Evolutionary conservation across 1,139 yeast species (phyloP), one percentile per base, ranked within the genome.

Genomic region (Geotrichum carabidarum): DNA sequence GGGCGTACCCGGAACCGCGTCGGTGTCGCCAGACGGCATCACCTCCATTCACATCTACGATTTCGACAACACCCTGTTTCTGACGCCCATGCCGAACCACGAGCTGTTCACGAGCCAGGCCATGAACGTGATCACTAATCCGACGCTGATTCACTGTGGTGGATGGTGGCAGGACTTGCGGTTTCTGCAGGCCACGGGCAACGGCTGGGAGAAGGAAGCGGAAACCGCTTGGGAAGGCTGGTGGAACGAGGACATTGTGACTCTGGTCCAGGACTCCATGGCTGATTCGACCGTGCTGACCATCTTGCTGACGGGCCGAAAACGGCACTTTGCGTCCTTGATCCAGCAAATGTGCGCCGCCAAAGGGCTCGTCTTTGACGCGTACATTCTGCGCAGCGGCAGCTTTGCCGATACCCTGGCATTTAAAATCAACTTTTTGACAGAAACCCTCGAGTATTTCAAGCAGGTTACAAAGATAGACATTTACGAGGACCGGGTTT

Each of bases 101-200:
- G 62, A 64, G 12, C 59, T 78, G 9, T 70, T 71, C 58, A 64
- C 71, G 15, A 63, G 65, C 7, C 55, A 62, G 8, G 57, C 75
- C 0, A 53, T 70, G 5, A 66, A 65, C 8, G 45, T 65, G 34
- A 51, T 74, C 2, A 62, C 65, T 5, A 63, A 64, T 45, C 57
- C 68, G 14, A 61, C 63, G 7, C 62, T 62, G 41, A 54, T 74
- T 36, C 62, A 67, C 40, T 66, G 65, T 37, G 77, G 76, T 6
- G 78, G 79, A 0, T 78, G 82, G 82, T 77, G 79, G 79, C 66
- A 69, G 12, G 71, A 74, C 41, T 68, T 74, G 2, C 56, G 65
- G 22, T 68, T 71, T 44, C 59, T 75, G 53, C 63, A 63, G 40
- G 65, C 70, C 40, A 63, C 71, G 8, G 74, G 73, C 12, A 61